Evolutionary conservation across 805 yeast genomes (phyloP).

Genomic region (Schizosaccharomyces octosporus): DNA sequence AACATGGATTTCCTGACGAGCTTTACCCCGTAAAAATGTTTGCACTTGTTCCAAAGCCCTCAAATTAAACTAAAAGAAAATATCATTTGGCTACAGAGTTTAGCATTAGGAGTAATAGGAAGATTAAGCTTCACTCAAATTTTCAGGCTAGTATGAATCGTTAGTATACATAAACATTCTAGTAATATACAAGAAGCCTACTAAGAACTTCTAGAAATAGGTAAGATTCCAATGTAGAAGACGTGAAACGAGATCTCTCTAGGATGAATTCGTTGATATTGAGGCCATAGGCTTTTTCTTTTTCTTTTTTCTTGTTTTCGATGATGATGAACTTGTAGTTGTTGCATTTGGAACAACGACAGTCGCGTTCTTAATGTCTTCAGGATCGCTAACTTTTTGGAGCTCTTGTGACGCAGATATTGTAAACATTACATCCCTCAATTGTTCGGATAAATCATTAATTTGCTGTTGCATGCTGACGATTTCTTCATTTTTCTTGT

Average conservation of each 20-base stretch:
- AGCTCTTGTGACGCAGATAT: constrained; percentile 3
- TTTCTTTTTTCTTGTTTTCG: constrained; percentile 13
- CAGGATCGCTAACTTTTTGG: constrained; percentile 10
- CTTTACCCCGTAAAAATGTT: constrained; percentile 3
- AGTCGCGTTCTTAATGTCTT: constrained; percentile 11
- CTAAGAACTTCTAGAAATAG: no score
- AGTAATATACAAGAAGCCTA: no score
- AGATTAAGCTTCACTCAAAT: no score
- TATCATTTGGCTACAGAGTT: no score
- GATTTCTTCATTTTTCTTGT: constrained; percentile 94
- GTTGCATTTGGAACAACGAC: not conserved
- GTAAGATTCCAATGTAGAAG: no score
- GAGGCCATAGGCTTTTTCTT: constrained; percentile 14
- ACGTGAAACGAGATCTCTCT: no score
- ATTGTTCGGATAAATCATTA: constrained; percentile 13
- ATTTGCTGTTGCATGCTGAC: constrained; percentile 27
- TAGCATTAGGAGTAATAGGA: no score
- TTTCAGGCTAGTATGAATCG: no score
- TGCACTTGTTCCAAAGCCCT: constrained; percentile 2
- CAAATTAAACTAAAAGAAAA: not conserved
- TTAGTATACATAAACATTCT: no score
- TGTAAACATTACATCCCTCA: constrained; percentile 8
- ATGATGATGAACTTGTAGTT: not conserved
- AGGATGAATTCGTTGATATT: no score
- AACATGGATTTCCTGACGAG: constrained; percentile 1